These are phyloP conservation scores for Albizia julibrissin DNA, from an alignment of 306 rosid genomes.

Conservation along the genomic window DNA sequence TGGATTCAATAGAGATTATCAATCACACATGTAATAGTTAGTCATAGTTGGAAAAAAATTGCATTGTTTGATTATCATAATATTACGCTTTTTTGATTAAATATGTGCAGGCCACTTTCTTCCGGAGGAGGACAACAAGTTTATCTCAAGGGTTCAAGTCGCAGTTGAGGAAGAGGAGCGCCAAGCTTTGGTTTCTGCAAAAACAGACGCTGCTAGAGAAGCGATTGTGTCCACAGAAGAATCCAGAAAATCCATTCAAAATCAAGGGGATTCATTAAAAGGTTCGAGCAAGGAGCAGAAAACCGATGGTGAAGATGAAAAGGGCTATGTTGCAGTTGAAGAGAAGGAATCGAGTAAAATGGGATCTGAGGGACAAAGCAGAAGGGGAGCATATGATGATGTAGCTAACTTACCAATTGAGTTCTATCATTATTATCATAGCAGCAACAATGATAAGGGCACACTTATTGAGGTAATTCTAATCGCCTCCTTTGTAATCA, in stretches of 20 bases:
- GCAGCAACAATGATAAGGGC: conserved; percentile 87
- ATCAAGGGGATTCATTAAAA: conserved; percentile 40
- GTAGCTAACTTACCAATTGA: conserved; percentile 77
- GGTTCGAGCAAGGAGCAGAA: conserved; percentile 38
- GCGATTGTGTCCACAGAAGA: conserved; percentile 84
- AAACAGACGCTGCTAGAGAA: conserved; percentile 76
- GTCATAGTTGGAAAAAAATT: background rate
- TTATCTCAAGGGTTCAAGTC: conserved; percentile 77
- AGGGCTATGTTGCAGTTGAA: conserved; percentile 34
- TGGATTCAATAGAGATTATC: conserved; percentile 21
- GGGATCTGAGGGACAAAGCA: conserved; percentile 47
- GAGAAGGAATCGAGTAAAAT: conserved; percentile 50
- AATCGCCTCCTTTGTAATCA: conserved; percentile 4
- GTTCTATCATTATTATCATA: conserved; percentile 93
- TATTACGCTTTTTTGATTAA: conserved; percentile 11
- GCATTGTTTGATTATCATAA: conserved; percentile 11
- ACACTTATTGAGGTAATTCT: conserved; percentile 90
- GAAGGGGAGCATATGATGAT: conserved; percentile 58
- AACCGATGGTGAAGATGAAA: conserved; percentile 35
- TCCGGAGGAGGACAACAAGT: conserved; percentile 88
- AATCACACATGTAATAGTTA: conserved; percentile 8
- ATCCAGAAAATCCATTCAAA: conserved; percentile 62
- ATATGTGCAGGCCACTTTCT: conserved; percentile 80
- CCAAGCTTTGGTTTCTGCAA: conserved; percentile 83
- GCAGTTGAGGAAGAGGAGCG: conserved; percentile 95